Conservation (phyloP, 1,284 basidiomycete genomes). For the Apiotrichum montevideense region DNA sequence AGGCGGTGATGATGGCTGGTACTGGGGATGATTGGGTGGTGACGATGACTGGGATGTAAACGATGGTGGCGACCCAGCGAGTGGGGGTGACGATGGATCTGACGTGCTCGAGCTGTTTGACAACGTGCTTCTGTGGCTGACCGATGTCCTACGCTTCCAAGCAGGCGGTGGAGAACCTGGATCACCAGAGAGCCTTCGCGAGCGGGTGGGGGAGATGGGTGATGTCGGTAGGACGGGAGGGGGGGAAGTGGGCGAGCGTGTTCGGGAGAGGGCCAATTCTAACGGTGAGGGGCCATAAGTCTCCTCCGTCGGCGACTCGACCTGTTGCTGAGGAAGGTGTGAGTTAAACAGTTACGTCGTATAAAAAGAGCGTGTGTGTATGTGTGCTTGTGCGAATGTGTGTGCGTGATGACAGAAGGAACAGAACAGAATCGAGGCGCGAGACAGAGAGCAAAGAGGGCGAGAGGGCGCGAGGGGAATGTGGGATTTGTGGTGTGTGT, state of each 20-base stretch:
- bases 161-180: slow-evolving; percentile 38
- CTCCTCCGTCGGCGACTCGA: slow-evolving; percentile 13
- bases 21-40: background rate
- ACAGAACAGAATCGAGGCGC: no score
- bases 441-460: no score
- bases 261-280: slow-evolving; percentile 10
- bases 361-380: no score
- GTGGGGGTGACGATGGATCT: background rate
- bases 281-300: slow-evolving; percentile 4
- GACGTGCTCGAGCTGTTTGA: background rate
- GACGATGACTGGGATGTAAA: background rate
- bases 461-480: no score
- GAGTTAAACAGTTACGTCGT: background rate
- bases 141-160: slow-evolving; percentile 35
- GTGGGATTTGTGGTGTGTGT: no score
- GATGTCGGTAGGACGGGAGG: background rate
- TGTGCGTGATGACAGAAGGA: background rate
- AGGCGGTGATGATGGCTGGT: slow-evolving; percentile 1
- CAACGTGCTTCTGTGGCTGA: background rate
- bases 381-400: background rate
- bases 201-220: slow-evolving; percentile 3
- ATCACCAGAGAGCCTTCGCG: slow-evolving; percentile 32
- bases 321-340: slow-evolving; percentile 15
- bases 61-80: slow-evolving; percentile 2
- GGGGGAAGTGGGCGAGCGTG: slow-evolving; percentile 12